Evolutionary conservation across 2,329 filamentous ascomycete genomes (phyloP), one percentile per base, ranked within the genome.

Genomic region (Xylaria hypoxylon): DNA sequence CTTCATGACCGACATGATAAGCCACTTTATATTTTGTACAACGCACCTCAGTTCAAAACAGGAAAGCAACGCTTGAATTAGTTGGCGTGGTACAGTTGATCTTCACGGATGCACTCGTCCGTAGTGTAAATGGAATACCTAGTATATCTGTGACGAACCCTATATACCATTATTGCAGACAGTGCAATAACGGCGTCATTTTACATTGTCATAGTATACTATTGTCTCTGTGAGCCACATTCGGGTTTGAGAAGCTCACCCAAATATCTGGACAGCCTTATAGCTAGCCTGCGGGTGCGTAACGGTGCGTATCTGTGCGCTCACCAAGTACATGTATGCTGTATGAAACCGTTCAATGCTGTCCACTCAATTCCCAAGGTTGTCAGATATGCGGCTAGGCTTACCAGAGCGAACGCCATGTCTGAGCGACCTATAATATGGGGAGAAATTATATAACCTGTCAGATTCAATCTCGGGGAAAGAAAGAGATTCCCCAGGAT

Each of bases 391-490:
- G 38, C 15, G 42, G 28, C 59, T 47, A 17, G 11, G 19, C 26
- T 44, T 45, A 60, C 24, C 47, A 44, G 35, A 52, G 24, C 33
- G 35, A 52, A n/a, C 33, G 26, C 5, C 58, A 45, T 35, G 35
- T 52, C 47, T 33, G 40, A 31, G 40, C 40, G 26, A 22, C 8
- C 38, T 24, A 17, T 44, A 7, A 56, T 40, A 40, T n/a, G 19
- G 13, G 33, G 33, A 53, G 13, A 40, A 15, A 17, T 22, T 3
- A 26, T 56, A 17, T 45, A 45, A 57, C 53, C 44, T 44, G 33
- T 57, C 53, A 45, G 11, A 57, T 57, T n/a, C 53, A 57, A 57
- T 45, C 38, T 57, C 40, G 52, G 52, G 52, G 52, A 38, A 38
- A 38, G 33, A 6, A 45, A 45, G 7, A 26, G 31, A 45, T n/a